Percentiles rank a stretch among this genome's conserved stretches.
Evolutionary conservation across 2,329 filamentous ascomycete genomes (phyloP).

Genomic region (Stachybotrys chlorohalonatus): DNA sequence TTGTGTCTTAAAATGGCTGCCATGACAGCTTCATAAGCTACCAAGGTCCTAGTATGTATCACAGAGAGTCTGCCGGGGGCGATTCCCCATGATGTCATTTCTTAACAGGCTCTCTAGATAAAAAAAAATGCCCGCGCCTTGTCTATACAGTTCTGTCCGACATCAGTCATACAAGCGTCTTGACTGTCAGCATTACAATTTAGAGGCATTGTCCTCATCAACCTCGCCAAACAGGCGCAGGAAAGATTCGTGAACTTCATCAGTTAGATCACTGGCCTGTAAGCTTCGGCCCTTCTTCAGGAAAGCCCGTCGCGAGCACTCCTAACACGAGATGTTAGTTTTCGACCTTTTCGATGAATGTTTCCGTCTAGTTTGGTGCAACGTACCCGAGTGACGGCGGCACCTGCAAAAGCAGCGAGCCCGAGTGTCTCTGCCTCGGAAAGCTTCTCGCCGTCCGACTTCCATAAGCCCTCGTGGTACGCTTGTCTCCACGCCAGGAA

Average conservation of each 20-base stretch:
- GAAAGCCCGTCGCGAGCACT: slow-evolving; percentile 84
- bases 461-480: slow-evolving; percentile 78
- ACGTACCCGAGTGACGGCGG: slow-evolving; percentile 71
- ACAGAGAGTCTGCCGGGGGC: too few species aligned
- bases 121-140: not conserved
- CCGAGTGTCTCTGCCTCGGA: slow-evolving; percentile 54
- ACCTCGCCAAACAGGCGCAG: slow-evolving; percentile 69
- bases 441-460: slow-evolving; percentile 36
- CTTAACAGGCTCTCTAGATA: too few species aligned
- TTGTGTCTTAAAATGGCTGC: too few species aligned
- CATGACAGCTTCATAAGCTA: too few species aligned
- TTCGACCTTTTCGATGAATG: not conserved
- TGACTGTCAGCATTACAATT: slow-evolving; percentile 16
- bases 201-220: slow-evolving; percentile 28
- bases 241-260: slow-evolving; percentile 80
- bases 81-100: too few species aligned
- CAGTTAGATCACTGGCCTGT: slow-evolving; percentile 88
- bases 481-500: slow-evolving; percentile 81
- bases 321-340: slow-evolving; percentile 24
- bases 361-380: too few species aligned
- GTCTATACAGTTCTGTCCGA: not conserved
- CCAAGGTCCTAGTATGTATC: too few species aligned
- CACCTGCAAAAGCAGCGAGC: slow-evolving; percentile 78
- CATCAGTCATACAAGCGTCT: not conserved
- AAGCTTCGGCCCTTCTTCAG: slow-evolving; percentile 75